These are phyloP conservation scores for Neurospora tetrasperma DNA, from an alignment of 495 filamentous ascomycete genomes.

Conservation along the genomic window DNA sequence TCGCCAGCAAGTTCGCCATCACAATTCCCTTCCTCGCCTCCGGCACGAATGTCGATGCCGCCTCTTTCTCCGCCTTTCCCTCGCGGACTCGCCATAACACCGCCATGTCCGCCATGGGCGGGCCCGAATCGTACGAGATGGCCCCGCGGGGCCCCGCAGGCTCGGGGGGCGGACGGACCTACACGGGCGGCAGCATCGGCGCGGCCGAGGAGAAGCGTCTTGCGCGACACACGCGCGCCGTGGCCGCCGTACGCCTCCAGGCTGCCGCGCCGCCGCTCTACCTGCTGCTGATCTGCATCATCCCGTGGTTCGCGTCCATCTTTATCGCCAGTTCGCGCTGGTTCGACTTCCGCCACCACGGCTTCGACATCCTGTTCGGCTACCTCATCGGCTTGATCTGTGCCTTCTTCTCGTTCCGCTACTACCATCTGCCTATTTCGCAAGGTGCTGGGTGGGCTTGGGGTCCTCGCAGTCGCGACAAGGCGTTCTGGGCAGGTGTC, in stretches of 20 bases:
- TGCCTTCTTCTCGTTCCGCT: slow-evolving; percentile 42
- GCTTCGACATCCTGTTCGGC: slow-evolving; percentile 79
- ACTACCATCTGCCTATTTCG: slow-evolving; percentile 55
- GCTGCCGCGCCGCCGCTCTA: slow-evolving; percentile 60
- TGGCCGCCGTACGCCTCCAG: slow-evolving; percentile 44
- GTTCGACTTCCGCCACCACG: slow-evolving; percentile 81
- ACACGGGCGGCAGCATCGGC: slow-evolving; percentile 9
- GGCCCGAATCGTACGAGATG: slow-evolving; percentile 21
- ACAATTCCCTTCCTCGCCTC: slow-evolving; percentile 48
- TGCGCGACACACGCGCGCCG: slow-evolving; percentile 33
- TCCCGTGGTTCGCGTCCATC: slow-evolving; percentile 46
- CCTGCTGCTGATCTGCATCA: slow-evolving; percentile 57
- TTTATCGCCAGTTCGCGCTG: slow-evolving; percentile 50
- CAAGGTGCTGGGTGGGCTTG: slow-evolving; percentile 49
- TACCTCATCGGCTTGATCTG: slow-evolving; percentile 49
- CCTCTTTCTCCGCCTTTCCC: slow-evolving; percentile 38
- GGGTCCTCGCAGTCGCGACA: slow-evolving; percentile 41
- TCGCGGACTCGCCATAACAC: slow-evolving; percentile 27
- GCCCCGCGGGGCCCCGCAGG: slow-evolving; percentile 5
- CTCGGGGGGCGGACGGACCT: slow-evolving; percentile 15
- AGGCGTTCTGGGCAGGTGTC: slow-evolving; percentile 51
- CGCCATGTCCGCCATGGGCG: slow-evolving; percentile 7
- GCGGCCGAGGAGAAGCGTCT: slow-evolving; percentile 24
- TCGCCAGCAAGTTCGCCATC: slow-evolving; percentile 52
- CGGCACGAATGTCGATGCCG: slow-evolving; percentile 20